Conservation (phyloP, 352 stramenopile genomes). For the Elongisporangium anandrum region DNA sequence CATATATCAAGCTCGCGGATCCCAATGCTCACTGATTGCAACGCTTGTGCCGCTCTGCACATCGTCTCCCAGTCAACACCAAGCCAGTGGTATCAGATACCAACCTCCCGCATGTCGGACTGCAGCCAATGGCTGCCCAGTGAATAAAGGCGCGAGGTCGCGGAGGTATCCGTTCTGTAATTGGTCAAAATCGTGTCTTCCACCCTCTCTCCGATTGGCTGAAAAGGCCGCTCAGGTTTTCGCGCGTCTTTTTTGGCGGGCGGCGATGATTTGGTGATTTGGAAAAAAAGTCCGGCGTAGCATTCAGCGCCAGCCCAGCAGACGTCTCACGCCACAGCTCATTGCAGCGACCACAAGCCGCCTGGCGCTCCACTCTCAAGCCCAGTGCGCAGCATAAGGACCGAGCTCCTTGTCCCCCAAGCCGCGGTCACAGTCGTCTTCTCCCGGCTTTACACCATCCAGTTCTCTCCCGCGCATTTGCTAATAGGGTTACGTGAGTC, state of each 20-base stretch:
- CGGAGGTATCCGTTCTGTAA: neutral
- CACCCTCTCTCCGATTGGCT: neutral
- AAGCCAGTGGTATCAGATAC: too few species aligned
- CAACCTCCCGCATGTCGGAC: neutral
- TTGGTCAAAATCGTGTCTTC: neutral
- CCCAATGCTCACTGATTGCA: neutral
- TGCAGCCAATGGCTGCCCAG: too few species aligned
- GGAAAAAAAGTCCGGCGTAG: neutral
- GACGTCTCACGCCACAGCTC: neutral
- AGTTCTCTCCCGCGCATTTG: neutral
- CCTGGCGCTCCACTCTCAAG: neutral
- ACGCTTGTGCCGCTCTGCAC: neutral
- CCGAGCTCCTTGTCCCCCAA: neutral
- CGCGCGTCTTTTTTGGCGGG: neutral
- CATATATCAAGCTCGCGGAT: neutral
- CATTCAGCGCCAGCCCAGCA: neutral
- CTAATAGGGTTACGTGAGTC: neutral
- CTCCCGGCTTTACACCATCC: neutral
- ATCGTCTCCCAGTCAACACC: neutral
- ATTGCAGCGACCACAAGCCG: neutral
- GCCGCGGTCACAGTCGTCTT: neutral
- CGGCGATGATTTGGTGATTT: neutral
- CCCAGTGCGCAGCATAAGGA: neutral
- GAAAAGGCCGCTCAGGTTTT: neutral
- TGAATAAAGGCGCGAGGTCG: neutral